Evolutionary conservation across 768 basidiomycete species (phyloP), one percentile per base, ranked within the genome.

Genomic region (Trametes maxima): DNA sequence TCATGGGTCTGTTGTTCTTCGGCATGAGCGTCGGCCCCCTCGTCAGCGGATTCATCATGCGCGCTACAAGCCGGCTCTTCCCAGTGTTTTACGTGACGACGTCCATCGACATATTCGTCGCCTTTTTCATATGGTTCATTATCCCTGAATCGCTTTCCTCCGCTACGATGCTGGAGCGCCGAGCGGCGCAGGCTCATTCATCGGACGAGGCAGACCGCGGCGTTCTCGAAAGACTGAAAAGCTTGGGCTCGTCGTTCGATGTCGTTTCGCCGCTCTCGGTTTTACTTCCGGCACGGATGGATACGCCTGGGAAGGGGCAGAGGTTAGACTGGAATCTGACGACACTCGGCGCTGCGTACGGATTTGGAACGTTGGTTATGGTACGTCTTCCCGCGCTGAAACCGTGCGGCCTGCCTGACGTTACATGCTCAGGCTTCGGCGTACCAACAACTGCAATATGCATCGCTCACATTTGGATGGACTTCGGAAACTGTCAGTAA

Each of bases 21-120:
- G 94, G 94, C 19, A 80, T 91, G 70, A 88, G 88, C 2, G 28
- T 90, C 19, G 94, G 94, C 0, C 94, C 94, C 4, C 79, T 85
- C 3, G 55, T 94, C 0, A 90, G 92, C 12, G 80, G 84, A 54
- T 62, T 89, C 43, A 70, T 93, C 40, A 83, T 94, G 68, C 80
- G 76, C 37, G 65, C 71, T 17, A 89, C 88, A 1, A 81, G 79
- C 14, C 74, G 76, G 19, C 66, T 82, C 5, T 71, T 91, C 19
- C 83, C 84, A 0, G 85, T 91, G n/a, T 95, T 95, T 77, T 95
- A 92, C 72, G 65, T 85, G 46, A 82, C 88, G 10, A 70, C 78
- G 6, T 60, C 70, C 12, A 63, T 85, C 5, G 86, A 90, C 62
- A 22, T 78, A 22, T 8, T 84, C 45, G 85, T 83, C 64, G 70